These are phyloP conservation scores for Ajuga chamaepitys DNA, from an alignment of 257 asterid species.

Conservation along the genomic window DNA sequence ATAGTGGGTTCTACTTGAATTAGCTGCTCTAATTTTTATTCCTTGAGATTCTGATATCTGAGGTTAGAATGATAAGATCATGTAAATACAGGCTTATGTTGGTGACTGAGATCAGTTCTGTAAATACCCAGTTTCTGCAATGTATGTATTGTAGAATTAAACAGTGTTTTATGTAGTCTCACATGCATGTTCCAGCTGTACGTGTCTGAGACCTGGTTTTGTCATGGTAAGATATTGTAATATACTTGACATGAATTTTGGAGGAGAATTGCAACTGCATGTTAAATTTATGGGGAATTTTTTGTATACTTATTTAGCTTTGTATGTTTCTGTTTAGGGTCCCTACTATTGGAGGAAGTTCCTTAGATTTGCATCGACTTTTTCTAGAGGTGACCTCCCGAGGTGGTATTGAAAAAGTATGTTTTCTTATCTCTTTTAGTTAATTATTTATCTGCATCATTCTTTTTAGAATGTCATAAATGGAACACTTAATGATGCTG, in stretches of 20 bases:
- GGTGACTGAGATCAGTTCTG: not conserved
- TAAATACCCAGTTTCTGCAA: not conserved
- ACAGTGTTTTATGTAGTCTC: not conserved
- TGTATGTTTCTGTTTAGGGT: conserved; percentile 39
- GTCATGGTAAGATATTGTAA: not conserved
- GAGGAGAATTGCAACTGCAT: not conserved
- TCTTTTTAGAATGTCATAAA: not conserved
- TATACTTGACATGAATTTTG: not conserved
- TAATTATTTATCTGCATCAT: not conserved
- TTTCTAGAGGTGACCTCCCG: conserved; percentile 88
- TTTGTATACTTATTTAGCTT: not conserved
- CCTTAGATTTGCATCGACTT: conserved; percentile 72
- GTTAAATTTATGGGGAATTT: not conserved
- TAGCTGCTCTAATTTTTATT: not conserved
- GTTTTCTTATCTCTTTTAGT: conserved; percentile 14
- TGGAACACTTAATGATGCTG: not conserved
- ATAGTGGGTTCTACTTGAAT: not conserved
- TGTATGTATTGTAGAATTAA: not conserved
- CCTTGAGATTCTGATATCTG: not conserved
- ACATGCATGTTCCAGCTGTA: not conserved
- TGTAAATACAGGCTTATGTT: not conserved
- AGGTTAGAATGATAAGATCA: not conserved
- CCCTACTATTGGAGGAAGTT: conserved; percentile 72
- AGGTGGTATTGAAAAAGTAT: conserved; percentile 92
- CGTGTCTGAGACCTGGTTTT: not conserved